Evolutionary conservation across 1,139 yeast species (phyloP), one percentile per base, ranked within the genome.

Genomic region (Debaryomyces coudertii): DNA sequence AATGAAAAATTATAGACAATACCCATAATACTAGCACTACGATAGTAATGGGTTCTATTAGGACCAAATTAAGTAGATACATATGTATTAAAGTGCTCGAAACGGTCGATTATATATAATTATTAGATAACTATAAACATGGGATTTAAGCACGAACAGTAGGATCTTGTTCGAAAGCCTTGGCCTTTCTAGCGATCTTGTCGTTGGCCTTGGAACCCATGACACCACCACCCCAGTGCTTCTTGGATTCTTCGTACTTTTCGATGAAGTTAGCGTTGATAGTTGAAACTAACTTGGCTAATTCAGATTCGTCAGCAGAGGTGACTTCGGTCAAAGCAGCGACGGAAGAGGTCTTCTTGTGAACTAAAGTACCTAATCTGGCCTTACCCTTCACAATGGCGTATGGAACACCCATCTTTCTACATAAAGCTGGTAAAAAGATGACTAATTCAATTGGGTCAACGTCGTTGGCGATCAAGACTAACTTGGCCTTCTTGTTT

Each of bases 151-250:
- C 42, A 12, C 29, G 25, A 34, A 43, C 44, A 24, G 51, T 43
- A 40, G 50, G 47, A 28, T 43, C 49, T 34, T 48, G 62, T 38
- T 64, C 71, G 49, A 63, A 56, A 39, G 59, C 56, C 66, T 67
- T 71, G 45, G 69, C 70, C 54, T 55, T 67, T 71, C 71, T 66
- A 47, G 70, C 70, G 45, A 55, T 68, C 79, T 82, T 85, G 64
- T 82, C 89, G 65, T 78, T 80, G 63, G 96, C 87, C 82, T 89
- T 89, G 63, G 85, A 76, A 72, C 96, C 96, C 81, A 89, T 78
- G 73, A 86, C 66, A 81, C 96, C 96, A 80, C 96, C 96, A 82
- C 96, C 96, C 96, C 96, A 89, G 84, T 87, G 92, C 78, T 87
- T 87, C 82, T 90, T 89, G 69, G 80, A 67, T 62, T 89, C 96